Evolutionary conservation across 2,329 filamentous ascomycete species (phyloP).

Genomic region (Epichloe aotearoae): DNA sequence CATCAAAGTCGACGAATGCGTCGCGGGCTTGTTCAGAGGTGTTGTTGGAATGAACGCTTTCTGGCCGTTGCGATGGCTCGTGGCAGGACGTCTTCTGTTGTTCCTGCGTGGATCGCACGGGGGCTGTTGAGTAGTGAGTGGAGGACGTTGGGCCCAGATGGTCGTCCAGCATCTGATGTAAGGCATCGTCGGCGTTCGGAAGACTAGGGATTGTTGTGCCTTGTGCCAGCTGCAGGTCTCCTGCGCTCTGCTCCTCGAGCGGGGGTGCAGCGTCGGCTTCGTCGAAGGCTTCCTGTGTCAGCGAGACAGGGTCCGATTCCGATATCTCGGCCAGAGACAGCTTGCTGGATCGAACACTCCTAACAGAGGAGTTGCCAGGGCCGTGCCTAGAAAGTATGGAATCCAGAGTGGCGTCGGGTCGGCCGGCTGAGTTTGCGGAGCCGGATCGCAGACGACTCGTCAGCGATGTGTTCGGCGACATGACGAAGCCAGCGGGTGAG

Average conservation of each 20-base stretch:
- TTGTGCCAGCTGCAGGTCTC: slow-evolving; percentile 12
- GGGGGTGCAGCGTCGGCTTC: slow-evolving; percentile 34
- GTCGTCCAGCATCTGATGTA: slow-evolving; percentile 21
- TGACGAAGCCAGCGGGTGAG: slow-evolving; percentile 53
- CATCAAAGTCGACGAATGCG: slow-evolving; percentile 71
- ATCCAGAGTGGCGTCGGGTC: slow-evolving; percentile 28
- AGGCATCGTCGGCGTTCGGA: slow-evolving; percentile 19
- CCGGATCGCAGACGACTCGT: slow-evolving; percentile 42
- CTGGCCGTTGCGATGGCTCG: slow-evolving; percentile 14
- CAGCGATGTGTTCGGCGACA: slow-evolving; percentile 52
- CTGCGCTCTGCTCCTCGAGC: slow-evolving; percentile 24
- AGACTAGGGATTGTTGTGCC: slow-evolving; percentile 18
- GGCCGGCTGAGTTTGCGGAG: slow-evolving; percentile 33
- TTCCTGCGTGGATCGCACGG: neutral
- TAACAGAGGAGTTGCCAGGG: slow-evolving; percentile 39
- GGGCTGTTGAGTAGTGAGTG: neutral
- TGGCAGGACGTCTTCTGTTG: neutral
- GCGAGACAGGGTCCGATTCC: slow-evolving; percentile 38
- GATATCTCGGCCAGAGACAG: slow-evolving; percentile 42
- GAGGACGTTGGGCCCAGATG: slow-evolving; percentile 6
- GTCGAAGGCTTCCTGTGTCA: slow-evolving; percentile 40
- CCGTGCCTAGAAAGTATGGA: slow-evolving; percentile 35
- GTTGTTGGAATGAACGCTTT: slow-evolving; percentile 40
- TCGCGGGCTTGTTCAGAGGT: slow-evolving; percentile 53
- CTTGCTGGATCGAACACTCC: slow-evolving; percentile 36